Conservation (phyloP, 139 green algal genomes). For the Yamagishiella unicocca region DNA sequence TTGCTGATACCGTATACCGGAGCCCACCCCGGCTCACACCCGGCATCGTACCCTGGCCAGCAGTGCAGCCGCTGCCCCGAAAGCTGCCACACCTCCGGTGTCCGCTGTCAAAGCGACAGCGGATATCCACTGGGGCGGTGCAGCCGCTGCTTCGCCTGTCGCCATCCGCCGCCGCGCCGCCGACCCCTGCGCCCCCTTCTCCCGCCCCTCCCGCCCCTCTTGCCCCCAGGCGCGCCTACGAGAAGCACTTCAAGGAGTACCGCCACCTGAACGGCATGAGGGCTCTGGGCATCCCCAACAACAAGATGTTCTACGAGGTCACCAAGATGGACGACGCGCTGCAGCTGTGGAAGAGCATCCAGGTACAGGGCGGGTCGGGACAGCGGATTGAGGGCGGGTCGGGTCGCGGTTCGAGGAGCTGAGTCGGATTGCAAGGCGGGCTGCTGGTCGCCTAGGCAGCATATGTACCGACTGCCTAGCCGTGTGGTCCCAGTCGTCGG, state of each 20-base stretch:
- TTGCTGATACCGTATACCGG: too few relatives aligned
- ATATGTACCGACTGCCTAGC: too few relatives aligned
- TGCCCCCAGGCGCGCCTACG: constrained; percentile 87
- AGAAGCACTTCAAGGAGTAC: constrained; percentile 97
- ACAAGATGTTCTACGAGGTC: constrained; percentile 94
- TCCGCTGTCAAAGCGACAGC: too few relatives aligned
- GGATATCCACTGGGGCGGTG: too few relatives aligned
- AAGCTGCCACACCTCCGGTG: too few relatives aligned
- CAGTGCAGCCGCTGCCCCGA: too few relatives aligned
- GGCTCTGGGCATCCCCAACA: constrained; percentile 97
- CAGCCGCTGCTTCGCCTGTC: too few relatives aligned
- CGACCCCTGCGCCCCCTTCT: not conserved
- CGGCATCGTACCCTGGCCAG: too few relatives aligned
- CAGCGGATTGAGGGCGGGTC: not conserved
- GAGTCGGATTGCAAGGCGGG: not conserved
- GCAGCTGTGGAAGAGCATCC: constrained; percentile 87
- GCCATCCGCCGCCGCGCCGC: too few relatives aligned
- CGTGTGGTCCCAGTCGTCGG: too few relatives aligned
- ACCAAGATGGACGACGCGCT: constrained; percentile 92
- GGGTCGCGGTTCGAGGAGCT: not conserved
- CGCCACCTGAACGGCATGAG: constrained; percentile 94
- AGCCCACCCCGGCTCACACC: too few relatives aligned
- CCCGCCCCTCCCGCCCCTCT: not conserved
- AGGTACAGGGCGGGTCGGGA: constrained; percentile 51
- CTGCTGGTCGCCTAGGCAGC: too few relatives aligned